phyloP scores from a whole-genome alignment of 805 yeast species.

The Kockiozyma suomiensis region DNA sequence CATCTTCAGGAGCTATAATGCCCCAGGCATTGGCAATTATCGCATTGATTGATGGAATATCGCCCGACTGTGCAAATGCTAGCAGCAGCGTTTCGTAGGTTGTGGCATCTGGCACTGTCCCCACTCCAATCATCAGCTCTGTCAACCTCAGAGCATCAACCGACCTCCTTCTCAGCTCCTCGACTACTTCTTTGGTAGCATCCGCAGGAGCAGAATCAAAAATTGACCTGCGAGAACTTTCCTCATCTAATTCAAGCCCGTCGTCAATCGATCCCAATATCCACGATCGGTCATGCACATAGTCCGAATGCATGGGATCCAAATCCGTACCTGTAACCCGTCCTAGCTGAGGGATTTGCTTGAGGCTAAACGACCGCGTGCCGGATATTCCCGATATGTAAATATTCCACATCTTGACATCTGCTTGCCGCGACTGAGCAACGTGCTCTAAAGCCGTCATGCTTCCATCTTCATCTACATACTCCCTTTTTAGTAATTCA shows the following conservation, averaged over 20 bases:
- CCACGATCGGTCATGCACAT: constrained; percentile 7
- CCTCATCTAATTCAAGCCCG: neutral
- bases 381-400: constrained; percentile 5
- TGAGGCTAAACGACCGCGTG: neutral
- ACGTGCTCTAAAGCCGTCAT: neutral
- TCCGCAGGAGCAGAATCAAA: constrained; percentile 12
- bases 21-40: constrained; percentile 41
- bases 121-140: constrained; percentile 38
- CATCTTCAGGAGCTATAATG: constrained; percentile 15
- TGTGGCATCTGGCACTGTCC: constrained; percentile 39
- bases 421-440: constrained; percentile 2
- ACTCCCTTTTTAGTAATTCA: too few species aligned
- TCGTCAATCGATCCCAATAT: neutral
- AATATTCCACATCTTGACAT: constrained; percentile 14
- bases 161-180: constrained; percentile 8
- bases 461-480: neutral
- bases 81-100: constrained; percentile 42
- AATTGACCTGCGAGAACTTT: constrained; percentile 2
- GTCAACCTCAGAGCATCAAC: constrained; percentile 35
- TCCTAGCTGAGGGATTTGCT: neutral
- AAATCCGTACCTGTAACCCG: neutral
- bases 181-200: neutral
- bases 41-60: constrained; percentile 32
- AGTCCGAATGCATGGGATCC: neutral
- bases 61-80: constrained; percentile 39